phyloP scores from a whole-genome alignment of 2,329 filamentous ascomycete genomes.

The Gnomoniopsis sp. region DNA sequence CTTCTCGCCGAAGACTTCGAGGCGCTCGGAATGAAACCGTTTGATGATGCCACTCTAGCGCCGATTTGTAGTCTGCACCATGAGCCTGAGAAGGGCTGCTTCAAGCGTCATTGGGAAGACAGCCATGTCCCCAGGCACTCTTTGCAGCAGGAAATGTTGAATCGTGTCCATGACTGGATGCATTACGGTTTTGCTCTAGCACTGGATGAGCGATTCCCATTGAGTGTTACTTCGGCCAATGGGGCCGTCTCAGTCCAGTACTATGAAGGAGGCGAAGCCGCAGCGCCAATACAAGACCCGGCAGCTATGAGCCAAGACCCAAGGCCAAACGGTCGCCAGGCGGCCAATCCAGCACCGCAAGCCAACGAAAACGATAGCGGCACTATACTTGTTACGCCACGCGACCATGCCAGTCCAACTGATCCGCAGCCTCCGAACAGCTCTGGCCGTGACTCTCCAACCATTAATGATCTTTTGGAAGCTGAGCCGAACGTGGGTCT shows the following conservation, averaged over 20 bases:
- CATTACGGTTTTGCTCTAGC: constrained; percentile 13
- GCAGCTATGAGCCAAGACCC: neutral
- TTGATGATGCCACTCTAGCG: constrained; percentile 36
- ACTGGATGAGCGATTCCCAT: constrained; percentile 13
- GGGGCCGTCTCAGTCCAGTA: constrained; percentile 11
- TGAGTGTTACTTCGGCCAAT: neutral
- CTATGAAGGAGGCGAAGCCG: constrained; percentile 12
- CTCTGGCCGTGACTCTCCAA: neutral
- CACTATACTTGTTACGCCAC: neutral
- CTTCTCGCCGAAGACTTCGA: constrained; percentile 50
- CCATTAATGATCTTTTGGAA: constrained; percentile 12
- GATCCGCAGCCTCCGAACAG: neutral
- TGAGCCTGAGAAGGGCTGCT: constrained; percentile 20
- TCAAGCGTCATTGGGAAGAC: constrained; percentile 26
- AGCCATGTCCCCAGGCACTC: neutral
- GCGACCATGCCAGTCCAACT: neutral
- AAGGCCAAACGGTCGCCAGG: constrained; percentile 3
- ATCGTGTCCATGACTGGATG: constrained; percentile 15
- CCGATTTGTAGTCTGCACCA: constrained; percentile 37
- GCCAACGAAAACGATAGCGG: neutral
- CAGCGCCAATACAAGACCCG: neutral
- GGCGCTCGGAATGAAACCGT: constrained; percentile 40
- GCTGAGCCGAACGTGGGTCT: constrained; percentile 14
- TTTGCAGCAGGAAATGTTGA: constrained; percentile 10
- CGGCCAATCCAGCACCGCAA: neutral